Evolutionary conservation across 495 filamentous ascomycete genomes (phyloP), one percentile per base, ranked within the genome.

Genomic region (Immersiella caudata): DNA sequence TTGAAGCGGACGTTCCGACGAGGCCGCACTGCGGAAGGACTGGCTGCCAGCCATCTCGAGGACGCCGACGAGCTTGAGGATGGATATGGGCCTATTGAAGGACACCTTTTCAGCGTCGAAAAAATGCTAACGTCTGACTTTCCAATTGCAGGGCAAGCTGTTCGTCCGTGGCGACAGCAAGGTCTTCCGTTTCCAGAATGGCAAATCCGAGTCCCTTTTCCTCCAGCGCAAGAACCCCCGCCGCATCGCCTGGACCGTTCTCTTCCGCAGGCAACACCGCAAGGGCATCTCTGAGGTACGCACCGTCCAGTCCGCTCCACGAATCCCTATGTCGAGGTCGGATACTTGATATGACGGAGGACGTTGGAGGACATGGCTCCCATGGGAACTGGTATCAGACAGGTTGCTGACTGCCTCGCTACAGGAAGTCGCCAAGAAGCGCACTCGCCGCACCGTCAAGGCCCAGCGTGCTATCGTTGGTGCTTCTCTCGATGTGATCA

Each of bases 201-300:
- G 95, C 87, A 99, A 99, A 86, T 94, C 93, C 86, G 96, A 99
- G 84, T 96, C 92, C 70, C 91, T 99, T 73, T 98, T 98, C 89
- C 93, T 98, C 70, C 95, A 99, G 87, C 94, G 95, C 86, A 99
- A 99, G 91, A 99, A 99, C 89, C 95, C 95, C 78, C 93, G 95
- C 81, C 91, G 94, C 76, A 97, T 99, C 82, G 90, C 94, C 72
- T 99, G 95, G 95, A 99, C 95, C 67, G 90, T 93, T 73, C 92
- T 99, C 67, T 99, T 88, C 90, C 89, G 95, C 83, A 90, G 94
- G 83, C 93, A 96, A 86, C 94, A 97, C 89, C 94, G 92, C 88
- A 99, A 99, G 93, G 95, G 95, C 90, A 94, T 98, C 86, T 95
- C 94, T 87, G 95, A 99, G 93, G 95, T 98, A 88, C 84, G 90